Evolutionary conservation across 441 rosid genomes (phyloP), one percentile per base, ranked within the genome.

Genomic region (Hypseocharis bilobata): DNA sequence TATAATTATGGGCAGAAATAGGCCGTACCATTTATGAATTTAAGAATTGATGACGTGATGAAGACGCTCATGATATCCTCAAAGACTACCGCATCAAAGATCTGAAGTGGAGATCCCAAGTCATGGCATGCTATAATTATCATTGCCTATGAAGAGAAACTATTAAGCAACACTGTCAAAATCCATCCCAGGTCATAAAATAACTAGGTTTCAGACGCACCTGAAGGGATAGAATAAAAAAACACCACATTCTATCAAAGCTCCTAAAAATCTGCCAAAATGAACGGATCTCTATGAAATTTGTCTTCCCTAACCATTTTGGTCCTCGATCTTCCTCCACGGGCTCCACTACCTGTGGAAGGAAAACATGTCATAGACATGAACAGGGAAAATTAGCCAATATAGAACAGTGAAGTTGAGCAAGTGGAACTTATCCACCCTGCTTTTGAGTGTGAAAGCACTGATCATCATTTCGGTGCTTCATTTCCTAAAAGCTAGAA

Each of bases 181-280:
- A 66, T 36, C 60, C 17, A 70, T 57, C 34, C 40, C n/a, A 54
- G 64, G 20, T 44, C 14, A 40, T 38, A 56, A 16, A 57, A 13
- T 16, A 26, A 7, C 13, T 44, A 11, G 25, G 52, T 32, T 64
- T 66, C 45, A 71, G 67, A 67, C 73, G 32, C 72, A 89, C 99
- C 97, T 93, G 99, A 68, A 93, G 93, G 68, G 93, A 81, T 78
- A 93, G 69, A 74, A 93, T 83, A 81, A 86, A 91, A 83, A 91
- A 88, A 70, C 83, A 84, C 99, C 99, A 93, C 96, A 91, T 86
- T 80, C 99, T 82, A 71, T 88, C 97, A 78, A 93, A 93, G 82
- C 97, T 91, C 77, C 99, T 82, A 75, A 88, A 93, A 67, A 93
- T 84, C 76, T 93, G 99, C 99, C 96, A 93, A 78, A 93, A 87